Base-by-base conservation (phyloP, 441 rosid species). In the Viola pubescens region DNA sequence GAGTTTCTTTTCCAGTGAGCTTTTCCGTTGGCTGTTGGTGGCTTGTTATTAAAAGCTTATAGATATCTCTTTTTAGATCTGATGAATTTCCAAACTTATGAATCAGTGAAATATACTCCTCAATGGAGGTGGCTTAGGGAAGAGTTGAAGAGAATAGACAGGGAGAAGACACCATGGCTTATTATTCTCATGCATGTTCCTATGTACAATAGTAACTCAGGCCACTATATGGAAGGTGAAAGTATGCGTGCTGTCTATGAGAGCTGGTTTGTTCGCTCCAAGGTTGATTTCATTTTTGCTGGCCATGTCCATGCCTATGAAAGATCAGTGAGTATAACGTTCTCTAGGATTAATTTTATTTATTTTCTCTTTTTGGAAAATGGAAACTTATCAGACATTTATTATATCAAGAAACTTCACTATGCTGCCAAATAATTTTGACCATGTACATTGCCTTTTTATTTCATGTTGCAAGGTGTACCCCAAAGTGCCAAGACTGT, bases 261-360 rank as follows among this genome's bases (percentile, higher is more conserved):
- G 69, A 59, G 50, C 37, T 75, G 68, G 79, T 72, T 75, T 65
- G 76, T 72, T 38, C 63, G 5, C 41, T 59, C 49, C 52, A 71
- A 52, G 61, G 77, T 75, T 7, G 79, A 75, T 59, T 52, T 75
- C 48, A 58, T 75, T 52, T 75, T 75, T 43, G 71, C 79, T 57
- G 79, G 79, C 47, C 79, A 75, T 44, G 79, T 75, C 65, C 79
- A 75, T 75, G 79, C 79, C 11, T 75, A 75, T 53, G 79, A 75
- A 69, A 65, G 79, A 75, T 75, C 77, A 5, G 77, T 75, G 66
- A 60, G 73, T 48, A 37, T 37, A 6, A 13, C 34, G 7, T 49
- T 4, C 41, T 34, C 56, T 4, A 53, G 9, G 10, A 46, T 46
- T 8, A 46, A 9, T 46, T 46, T 19, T 19, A 19, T 19, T 19